Conservation (phyloP, 768 basidiomycete genomes). For the Naganishia vishniacii region DNA sequence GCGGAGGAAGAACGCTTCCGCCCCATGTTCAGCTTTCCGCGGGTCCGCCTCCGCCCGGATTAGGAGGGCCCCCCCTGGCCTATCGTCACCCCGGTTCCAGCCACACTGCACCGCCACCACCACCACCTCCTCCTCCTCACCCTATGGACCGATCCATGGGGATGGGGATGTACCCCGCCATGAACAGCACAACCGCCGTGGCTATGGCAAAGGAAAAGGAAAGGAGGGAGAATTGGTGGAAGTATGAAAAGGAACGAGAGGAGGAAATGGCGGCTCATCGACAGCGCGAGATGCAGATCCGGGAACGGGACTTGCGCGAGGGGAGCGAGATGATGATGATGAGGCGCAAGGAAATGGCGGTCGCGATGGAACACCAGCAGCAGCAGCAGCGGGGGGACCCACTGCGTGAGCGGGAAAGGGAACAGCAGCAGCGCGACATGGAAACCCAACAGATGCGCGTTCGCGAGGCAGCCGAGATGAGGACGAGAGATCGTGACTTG, state of each 20-base stretch:
- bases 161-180: slow-evolving; percentile 8
- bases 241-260: slow-evolving; percentile 6
- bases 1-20: background rate
- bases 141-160: background rate
- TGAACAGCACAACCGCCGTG: background rate
- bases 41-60: slow-evolving; percentile 6
- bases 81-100: background rate
- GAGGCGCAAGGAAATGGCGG: background rate
- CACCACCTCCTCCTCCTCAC: no score
- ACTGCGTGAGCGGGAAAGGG: background rate
- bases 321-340: slow-evolving; percentile 13
- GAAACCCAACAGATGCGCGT: background rate
- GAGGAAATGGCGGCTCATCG: background rate
- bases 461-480: background rate
- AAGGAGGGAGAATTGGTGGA: slow-evolving; percentile 12
- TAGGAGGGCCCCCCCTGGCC: background rate
- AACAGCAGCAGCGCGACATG: background rate
- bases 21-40: slow-evolving; percentile 18
- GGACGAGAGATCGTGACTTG: background rate
- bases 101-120: no score
- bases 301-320: slow-evolving; percentile 15
- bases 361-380: background rate
- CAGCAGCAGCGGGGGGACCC: background rate
- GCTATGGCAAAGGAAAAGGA: slow-evolving; percentile 15
- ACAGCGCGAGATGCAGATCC: background rate